A percentile compares a stretch with the other conserved stretches of the same genome.
phyloP scores from a whole-genome alignment of 2,329 filamentous ascomycete species.

The Exophiala viscosa region DNA sequence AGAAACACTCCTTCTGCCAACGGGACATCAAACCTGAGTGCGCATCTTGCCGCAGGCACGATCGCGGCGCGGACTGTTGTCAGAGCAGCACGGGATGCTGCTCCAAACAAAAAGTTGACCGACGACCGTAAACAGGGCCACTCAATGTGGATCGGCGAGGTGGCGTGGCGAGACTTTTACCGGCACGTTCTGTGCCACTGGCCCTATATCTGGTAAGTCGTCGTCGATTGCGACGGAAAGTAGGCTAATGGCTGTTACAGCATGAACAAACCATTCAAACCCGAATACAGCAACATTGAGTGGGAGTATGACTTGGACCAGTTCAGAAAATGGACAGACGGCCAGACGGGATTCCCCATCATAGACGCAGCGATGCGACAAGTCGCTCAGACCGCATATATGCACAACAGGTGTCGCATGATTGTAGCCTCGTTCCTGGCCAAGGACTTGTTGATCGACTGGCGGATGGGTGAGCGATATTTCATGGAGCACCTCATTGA shows the following conservation, averaged over 20 bases:
- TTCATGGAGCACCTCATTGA: constrained; percentile 81
- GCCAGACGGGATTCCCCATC: constrained; percentile 74
- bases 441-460: constrained; percentile 78
- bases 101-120: constrained; percentile 52
- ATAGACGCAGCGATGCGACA: constrained; percentile 87
- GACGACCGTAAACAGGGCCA: constrained; percentile 31
- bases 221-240: background rate
- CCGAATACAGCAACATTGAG: constrained; percentile 73
- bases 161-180: constrained; percentile 87
- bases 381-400: constrained; percentile 63
- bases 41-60: constrained; percentile 67
- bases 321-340: constrained; percentile 71
- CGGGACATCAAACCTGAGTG: constrained; percentile 66
- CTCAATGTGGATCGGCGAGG: constrained; percentile 75
- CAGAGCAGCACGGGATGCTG: constrained; percentile 58
- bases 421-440: constrained; percentile 74
- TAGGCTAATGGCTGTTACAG: constrained; percentile 30
- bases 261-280: constrained; percentile 77
- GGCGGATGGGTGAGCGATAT: constrained; percentile 74
- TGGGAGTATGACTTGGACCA: constrained; percentile 72
- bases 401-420: constrained; percentile 86
- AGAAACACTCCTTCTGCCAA: constrained; percentile 64
- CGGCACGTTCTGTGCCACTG: constrained; percentile 79
- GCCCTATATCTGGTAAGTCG: constrained; percentile 60
- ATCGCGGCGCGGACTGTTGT: constrained; percentile 66